Percentiles rank a stretch among this genome's conserved stretches.
Conservation (phyloP, 2,329 filamentous ascomycete species). For the Calcarisporium arbuscula region DNA sequence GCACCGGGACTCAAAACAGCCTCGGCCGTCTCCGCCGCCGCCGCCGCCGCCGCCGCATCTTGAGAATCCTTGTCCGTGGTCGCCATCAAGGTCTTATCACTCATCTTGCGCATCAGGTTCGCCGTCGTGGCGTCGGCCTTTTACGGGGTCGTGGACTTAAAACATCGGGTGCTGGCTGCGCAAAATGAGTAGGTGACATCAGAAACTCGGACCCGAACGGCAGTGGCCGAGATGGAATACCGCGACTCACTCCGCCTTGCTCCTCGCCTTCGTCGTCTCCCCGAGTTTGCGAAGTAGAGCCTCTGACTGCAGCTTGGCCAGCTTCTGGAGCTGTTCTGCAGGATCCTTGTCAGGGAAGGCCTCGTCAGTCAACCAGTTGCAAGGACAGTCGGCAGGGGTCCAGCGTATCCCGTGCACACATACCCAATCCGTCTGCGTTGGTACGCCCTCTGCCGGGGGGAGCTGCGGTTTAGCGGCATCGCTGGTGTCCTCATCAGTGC, state of each 20-base stretch:
- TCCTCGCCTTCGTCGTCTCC: constrained; percentile 21
- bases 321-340: constrained; percentile 59
- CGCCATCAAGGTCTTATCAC: no score
- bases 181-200: constrained; percentile 20
- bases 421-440: constrained; percentile 90
- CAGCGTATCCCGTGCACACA: constrained; percentile 56
- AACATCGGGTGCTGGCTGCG: constrained; percentile 20
- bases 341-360: constrained; percentile 57
- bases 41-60: background rate
- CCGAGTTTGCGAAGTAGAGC: constrained; percentile 50
- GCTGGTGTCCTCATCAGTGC: constrained; percentile 33
- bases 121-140: constrained; percentile 22
- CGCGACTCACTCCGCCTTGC: constrained; percentile 23
- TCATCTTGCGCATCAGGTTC: constrained; percentile 26
- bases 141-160: constrained; percentile 38
- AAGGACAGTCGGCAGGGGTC: constrained; percentile 46
- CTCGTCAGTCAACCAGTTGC: constrained; percentile 47
- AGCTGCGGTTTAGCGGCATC: constrained; percentile 54
- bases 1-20: background rate
- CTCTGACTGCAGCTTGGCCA: constrained; percentile 60
- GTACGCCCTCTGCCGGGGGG: constrained; percentile 75
- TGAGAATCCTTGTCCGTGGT: constrained; percentile 1
- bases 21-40: background rate
- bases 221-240: constrained; percentile 43
- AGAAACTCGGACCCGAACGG: constrained; percentile 47